These are phyloP conservation scores for Aspergillus intermedius DNA, from an alignment of 2,329 filamentous ascomycete species.

Conservation along the genomic window DNA sequence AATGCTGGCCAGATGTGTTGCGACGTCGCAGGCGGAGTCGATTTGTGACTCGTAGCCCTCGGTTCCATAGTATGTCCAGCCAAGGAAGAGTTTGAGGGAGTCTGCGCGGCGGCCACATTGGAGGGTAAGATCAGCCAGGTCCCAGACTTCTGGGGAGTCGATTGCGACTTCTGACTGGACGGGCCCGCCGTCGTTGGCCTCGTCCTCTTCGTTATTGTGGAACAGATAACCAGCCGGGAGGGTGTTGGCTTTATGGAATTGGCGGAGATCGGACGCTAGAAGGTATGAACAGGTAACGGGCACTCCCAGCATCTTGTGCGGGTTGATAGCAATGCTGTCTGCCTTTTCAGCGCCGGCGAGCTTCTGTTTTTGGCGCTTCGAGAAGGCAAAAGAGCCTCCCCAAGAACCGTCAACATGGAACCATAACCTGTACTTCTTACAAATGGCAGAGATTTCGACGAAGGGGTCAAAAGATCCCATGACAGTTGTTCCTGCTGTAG, in stretches of 20 bases:
- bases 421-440: slow-evolving; percentile 70
- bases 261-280: slow-evolving; percentile 64
- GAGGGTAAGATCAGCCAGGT: slow-evolving; percentile 84
- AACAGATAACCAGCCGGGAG: slow-evolving; percentile 82
- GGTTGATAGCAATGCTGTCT: slow-evolving; percentile 79
- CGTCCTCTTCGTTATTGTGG: slow-evolving; percentile 49
- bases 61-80: slow-evolving; percentile 83
- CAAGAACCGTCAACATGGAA: slow-evolving; percentile 88
- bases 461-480: slow-evolving; percentile 84
- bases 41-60: slow-evolving; percentile 64
- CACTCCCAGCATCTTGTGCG: slow-evolving; percentile 95
- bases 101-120: slow-evolving; percentile 89
- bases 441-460: slow-evolving; percentile 61
- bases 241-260: slow-evolving; percentile 79
- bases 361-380: slow-evolving; percentile 55
- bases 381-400: slow-evolving; percentile 82
- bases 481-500: slow-evolving; percentile 91
- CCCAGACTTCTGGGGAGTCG: slow-evolving; percentile 61
- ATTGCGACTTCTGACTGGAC: slow-evolving; percentile 17
- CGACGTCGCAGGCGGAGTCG: slow-evolving; percentile 66
- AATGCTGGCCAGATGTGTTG: slow-evolving; percentile 59
- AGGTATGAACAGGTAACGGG: slow-evolving; percentile 89
- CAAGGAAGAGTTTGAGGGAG: slow-evolving; percentile 75
- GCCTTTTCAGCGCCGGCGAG: slow-evolving; percentile 67
- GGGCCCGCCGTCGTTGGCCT: slow-evolving; percentile 13